Conservation (phyloP, 306 rosid species). For the Medicago ruthenica region DNA sequence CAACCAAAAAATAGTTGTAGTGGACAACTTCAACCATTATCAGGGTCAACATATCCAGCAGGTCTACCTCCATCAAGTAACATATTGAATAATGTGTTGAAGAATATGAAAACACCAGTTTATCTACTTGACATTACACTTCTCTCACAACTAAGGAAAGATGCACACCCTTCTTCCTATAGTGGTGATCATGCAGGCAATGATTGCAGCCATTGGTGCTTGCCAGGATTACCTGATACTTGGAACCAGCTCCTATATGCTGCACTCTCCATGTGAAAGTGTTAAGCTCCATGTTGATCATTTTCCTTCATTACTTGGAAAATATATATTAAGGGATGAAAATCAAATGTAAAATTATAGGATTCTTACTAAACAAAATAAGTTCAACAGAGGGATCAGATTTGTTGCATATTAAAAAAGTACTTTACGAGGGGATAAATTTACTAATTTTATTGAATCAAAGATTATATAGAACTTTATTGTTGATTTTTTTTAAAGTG, state of each 20-base stretch:
- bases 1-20: conserved; percentile 70
- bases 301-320: conserved; percentile 43
- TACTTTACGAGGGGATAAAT: conserved; percentile 21
- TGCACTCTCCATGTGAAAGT: conserved; percentile 57
- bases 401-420: conserved; percentile 38
- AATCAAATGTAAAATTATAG: conserved; percentile 55
- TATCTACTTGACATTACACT: conserved; percentile 85
- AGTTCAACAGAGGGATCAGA: conserved; percentile 33
- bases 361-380: conserved; percentile 39
- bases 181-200: conserved; percentile 66
- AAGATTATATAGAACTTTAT: conserved; percentile 21
- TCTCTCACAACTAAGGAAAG: conserved; percentile 87
- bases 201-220: conserved; percentile 98
- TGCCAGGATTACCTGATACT: conserved; percentile 94
- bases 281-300: neutral
- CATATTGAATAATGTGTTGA: conserved; percentile 66
- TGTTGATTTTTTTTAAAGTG: neutral
- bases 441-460: conserved; percentile 30
- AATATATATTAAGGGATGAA: conserved; percentile 21
- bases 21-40: conserved; percentile 73
- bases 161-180: conserved; percentile 87
- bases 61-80: conserved; percentile 79
- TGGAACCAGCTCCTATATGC: conserved; percentile 96
- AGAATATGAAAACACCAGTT: conserved; percentile 65
- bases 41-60: conserved; percentile 80